Conservation (phyloP, 495 filamentous ascomycete genomes). For the Parathielavia hyrcaniae region DNA sequence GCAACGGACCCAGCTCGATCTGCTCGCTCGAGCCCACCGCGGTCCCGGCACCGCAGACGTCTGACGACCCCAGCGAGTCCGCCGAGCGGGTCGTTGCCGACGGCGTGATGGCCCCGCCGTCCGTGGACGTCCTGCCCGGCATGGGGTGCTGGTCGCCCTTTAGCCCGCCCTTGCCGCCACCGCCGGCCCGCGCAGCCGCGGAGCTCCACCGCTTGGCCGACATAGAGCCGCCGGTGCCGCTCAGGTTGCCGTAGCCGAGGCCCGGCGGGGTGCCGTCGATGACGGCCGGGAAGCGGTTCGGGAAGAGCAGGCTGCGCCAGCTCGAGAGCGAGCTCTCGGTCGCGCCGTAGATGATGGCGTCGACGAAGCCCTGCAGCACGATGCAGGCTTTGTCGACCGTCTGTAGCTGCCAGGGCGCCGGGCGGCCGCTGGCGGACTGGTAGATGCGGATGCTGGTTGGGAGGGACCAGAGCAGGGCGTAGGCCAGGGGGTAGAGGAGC, state of each 20-base stretch:
- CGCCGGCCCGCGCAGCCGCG: too few species aligned
- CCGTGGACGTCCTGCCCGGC: background rate
- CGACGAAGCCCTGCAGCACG: conserved; percentile 41
- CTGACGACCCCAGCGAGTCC: background rate
- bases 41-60: background rate
- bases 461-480: conserved; percentile 42
- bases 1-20: background rate
- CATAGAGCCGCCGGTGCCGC: background rate
- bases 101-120: background rate
- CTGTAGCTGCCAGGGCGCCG: conserved; percentile 36
- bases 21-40: background rate
- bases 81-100: background rate
- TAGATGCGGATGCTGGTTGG: conserved; percentile 41
- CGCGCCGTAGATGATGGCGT: conserved; percentile 41
- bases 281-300: background rate
- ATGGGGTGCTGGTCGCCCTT: background rate
- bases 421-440: conserved; percentile 30
- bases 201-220: background rate
- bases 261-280: background rate
- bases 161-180: background rate
- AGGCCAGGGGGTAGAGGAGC: conserved; percentile 41
- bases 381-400: conserved; percentile 44
- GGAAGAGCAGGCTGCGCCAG: conserved; percentile 23
- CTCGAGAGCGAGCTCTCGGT: conserved; percentile 30
- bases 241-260: background rate